Conservation (phyloP, 352 stramenopile genomes). For the Globisporangium abappressorium region DNA sequence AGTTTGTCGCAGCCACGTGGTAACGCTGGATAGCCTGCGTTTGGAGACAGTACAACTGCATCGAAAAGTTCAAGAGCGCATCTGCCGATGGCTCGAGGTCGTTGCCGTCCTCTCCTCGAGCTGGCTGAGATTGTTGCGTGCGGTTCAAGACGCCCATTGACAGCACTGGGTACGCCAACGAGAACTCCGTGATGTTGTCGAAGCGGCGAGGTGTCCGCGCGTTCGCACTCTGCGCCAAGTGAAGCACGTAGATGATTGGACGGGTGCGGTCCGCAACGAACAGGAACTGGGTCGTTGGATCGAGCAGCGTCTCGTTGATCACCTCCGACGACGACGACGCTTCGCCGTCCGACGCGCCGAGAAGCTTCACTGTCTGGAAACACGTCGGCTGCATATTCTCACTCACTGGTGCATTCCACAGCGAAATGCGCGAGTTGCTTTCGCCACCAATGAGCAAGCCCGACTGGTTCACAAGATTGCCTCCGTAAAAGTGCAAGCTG, state of each 20-base stretch:
- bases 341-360: constrained; percentile 22
- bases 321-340: constrained; percentile 19
- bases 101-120: constrained; percentile 32
- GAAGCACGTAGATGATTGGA: constrained; percentile 65
- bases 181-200: constrained; percentile 82
- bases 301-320: constrained; percentile 64
- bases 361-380: constrained; percentile 62
- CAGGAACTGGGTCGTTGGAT: constrained; percentile 68
- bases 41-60: constrained; percentile 82
- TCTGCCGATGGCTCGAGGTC: constrained; percentile 19
- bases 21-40: constrained; percentile 86
- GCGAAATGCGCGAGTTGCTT: constrained; percentile 55
- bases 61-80: constrained; percentile 43
- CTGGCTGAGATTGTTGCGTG: constrained; percentile 30
- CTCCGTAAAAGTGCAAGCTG: constrained; percentile 68
- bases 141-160: constrained; percentile 71
- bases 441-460: constrained; percentile 68
- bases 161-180: constrained; percentile 70
- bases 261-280: constrained; percentile 72
- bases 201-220: constrained; percentile 44
- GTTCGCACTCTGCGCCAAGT: constrained; percentile 42
- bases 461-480: constrained; percentile 37
- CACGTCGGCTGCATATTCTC: constrained; percentile 55
- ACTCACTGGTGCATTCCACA: constrained; percentile 57
- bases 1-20: constrained; percentile 58